Conservation (phyloP, 345 rosid genomes). For the Eucalyptus pauciflora region DNA sequence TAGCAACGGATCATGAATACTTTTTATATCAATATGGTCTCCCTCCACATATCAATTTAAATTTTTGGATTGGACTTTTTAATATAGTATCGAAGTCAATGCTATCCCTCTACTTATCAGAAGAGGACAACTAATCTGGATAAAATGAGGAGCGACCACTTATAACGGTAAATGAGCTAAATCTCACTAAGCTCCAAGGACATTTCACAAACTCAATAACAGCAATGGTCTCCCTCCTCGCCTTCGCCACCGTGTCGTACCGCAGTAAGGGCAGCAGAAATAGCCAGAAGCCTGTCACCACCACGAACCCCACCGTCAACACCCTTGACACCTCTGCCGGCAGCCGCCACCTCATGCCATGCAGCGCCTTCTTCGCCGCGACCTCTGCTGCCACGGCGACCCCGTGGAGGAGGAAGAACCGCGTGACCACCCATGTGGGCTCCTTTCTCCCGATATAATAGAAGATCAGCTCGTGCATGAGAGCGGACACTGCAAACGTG, state of each 20-base stretch:
- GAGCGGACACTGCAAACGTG: slow-evolving; percentile 4
- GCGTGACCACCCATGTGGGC: slow-evolving; percentile 15
- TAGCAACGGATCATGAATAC: background rate
- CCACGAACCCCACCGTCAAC: slow-evolving; percentile 1
- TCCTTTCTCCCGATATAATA: slow-evolving; percentile 4
- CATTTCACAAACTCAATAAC: background rate
- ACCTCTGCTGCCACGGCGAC: background rate
- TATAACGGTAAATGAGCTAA: no score
- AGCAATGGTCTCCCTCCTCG: slow-evolving; percentile 1
- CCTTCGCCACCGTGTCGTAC: background rate
- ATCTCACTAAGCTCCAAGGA: background rate
- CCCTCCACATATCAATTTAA: background rate
- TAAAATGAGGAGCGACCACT: background rate
- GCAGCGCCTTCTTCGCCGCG: background rate
- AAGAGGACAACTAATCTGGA: background rate
- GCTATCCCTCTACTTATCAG: background rate
- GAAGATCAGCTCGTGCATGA: slow-evolving; percentile 21
- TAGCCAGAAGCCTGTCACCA: slow-evolving; percentile 10
- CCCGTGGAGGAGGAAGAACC: slow-evolving; percentile 20
- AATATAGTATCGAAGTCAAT: accelerated
- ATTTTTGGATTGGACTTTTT: background rate
- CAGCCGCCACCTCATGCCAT: background rate
- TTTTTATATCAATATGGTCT: background rate
- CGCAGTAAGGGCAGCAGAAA: slow-evolving; percentile 13
- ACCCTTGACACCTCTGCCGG: background rate